These are phyloP conservation scores for Edaphochlamys debaryana DNA, from an alignment of 139 green algal genomes.

Conservation along the genomic window DNA sequence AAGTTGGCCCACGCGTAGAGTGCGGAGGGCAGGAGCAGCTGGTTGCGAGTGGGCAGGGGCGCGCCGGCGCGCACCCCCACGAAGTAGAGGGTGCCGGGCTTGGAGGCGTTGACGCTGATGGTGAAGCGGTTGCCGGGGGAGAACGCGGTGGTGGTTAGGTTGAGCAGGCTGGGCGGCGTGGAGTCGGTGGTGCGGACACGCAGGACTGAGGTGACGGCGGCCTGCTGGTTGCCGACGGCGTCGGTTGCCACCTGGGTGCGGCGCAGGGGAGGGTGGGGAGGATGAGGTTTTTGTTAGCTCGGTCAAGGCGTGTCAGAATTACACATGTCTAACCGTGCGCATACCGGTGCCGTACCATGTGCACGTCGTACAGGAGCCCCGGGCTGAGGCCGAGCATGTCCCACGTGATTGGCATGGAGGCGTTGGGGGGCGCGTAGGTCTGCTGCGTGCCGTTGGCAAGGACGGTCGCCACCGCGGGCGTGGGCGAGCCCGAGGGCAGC, in stretches of 20 bases:
- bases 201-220: conserved; percentile 26
- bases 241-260: too few species aligned
- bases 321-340: too few species aligned
- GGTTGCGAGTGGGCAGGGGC: conserved; percentile 23
- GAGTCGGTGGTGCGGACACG: conserved; percentile 44
- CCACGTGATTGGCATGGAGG: background rate
- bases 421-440: background rate
- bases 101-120: conserved; percentile 25
- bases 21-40: conserved; percentile 28
- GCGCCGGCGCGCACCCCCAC: background rate
- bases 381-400: background rate
- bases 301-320: too few species aligned
- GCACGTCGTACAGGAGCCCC: conserved; percentile 39
- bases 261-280: too few species aligned
- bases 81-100: conserved; percentile 41
- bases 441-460: background rate
- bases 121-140: conserved; percentile 34
- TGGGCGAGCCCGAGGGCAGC: background rate
- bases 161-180: conserved; percentile 22
- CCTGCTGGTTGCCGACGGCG: conserved; percentile 35
- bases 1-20: conserved; percentile 43
- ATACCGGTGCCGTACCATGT: too few species aligned
- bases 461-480: background rate
- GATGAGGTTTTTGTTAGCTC: too few species aligned
- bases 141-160: conserved; percentile 20